These are phyloP conservation scores for Lodderomyces metapsilosis DNA, from an alignment of 1,139 yeast genomes.

Conservation along the genomic window DNA sequence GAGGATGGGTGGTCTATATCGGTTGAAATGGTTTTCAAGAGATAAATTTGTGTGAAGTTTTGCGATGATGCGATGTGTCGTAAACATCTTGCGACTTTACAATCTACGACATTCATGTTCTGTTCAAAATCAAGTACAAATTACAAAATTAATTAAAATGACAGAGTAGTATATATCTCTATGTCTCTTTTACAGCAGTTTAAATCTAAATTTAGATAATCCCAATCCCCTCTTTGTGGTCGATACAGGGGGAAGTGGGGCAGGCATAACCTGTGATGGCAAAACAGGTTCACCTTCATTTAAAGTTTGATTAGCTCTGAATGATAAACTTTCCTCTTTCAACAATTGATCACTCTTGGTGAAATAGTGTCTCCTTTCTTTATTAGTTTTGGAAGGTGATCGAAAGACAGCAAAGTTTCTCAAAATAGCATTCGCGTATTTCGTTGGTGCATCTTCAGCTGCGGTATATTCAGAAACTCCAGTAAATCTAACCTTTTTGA, in stretches of 20 bases:
- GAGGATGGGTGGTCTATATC: neutral
- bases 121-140: neutral
- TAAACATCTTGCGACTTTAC: neutral
- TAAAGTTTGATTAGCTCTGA: slow-evolving; percentile 27
- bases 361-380: slow-evolving; percentile 15
- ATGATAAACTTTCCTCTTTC: slow-evolving; percentile 55
- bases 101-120: neutral
- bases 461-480: slow-evolving; percentile 54
- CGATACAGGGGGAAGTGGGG: neutral
- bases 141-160: neutral
- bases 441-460: slow-evolving; percentile 57
- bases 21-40: neutral
- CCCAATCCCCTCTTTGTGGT: slow-evolving; percentile 6
- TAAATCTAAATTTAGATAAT: slow-evolving; percentile 4
- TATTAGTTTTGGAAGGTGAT: slow-evolving; percentile 19
- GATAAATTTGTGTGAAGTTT: neutral
- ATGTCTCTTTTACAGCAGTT: slow-evolving; percentile 3
- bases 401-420: slow-evolving; percentile 46
- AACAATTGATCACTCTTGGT: slow-evolving; percentile 43
- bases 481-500: slow-evolving; percentile 48
- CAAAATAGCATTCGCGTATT: slow-evolving; percentile 45
- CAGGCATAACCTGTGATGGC: neutral
- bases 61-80: neutral
- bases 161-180: neutral
- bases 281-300: slow-evolving; percentile 7